Base-by-base conservation (phyloP, 2,329 filamentous ascomycete genomes). In the Hypoxylon sp. region DNA sequence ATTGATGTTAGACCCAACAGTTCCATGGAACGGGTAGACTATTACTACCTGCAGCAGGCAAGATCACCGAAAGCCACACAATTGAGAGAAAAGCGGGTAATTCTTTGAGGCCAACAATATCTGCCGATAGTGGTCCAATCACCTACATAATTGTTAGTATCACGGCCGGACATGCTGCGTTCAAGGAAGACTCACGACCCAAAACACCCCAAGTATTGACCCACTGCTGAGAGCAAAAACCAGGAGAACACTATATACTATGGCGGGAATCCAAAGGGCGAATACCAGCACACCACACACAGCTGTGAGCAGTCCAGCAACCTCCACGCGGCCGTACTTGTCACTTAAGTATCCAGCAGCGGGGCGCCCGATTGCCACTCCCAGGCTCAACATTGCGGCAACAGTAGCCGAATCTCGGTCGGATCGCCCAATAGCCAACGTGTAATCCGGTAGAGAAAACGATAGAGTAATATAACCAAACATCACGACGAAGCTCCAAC, bases 401-500 rank as follows among this genome's bases (percentile, higher is more conserved):
- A 53, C 33, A 8, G 50, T 53, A 11, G 31, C 29, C 31, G 50
- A 22, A 17, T 53, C 50, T 14, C 37, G 50, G 9, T 53, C 50
- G 3, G 50, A 53, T 11, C 50, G 33, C 5, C 50, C 50, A 19
- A 53, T 22, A 39, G 50, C 50, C 17, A 53, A n/a, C 8, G 50
- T 17, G 37, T 53, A 53, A 39, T 53, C 50, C 50, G 50, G 37
- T n/a, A 53, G 33, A n/a, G 50, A 53, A 17, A 53, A 53, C 31
- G 37, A 39, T 9, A 53, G 31, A 17, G 31, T 53, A 9, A 53
- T 39, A 24, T 53, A 53, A 17, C 50, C 50, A 17, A 53, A 53
- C 50, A 53, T 53, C 31, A 53, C 22, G 14, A 53, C 33, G 50
- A 53, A 53, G 50, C 50, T 53, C 50, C 50, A 53, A n/a, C 31